Evolutionary conservation across 176 grass and related monocot species (phyloP).

Genomic region (Raddia guianensis): DNA sequence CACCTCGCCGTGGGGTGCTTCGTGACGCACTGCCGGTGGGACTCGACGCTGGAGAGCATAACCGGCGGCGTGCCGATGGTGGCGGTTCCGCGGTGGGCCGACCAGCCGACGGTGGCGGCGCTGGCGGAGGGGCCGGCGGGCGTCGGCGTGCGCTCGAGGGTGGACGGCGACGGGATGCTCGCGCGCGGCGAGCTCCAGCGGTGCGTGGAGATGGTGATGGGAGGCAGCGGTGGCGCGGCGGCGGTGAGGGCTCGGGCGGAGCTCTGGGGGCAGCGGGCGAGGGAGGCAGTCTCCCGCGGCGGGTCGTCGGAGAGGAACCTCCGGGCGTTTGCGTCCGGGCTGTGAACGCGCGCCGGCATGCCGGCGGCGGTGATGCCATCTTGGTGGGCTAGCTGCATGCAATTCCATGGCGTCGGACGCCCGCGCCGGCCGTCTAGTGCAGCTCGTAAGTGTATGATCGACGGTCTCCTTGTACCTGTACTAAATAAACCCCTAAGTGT

Average conservation of each 20-base stretch:
- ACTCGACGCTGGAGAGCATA: conserved; percentile 63
- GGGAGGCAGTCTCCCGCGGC: neutral
- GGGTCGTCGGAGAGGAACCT: conserved; percentile 48
- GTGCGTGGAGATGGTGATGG: conserved; percentile 53
- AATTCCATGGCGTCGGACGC: too few relatives aligned
- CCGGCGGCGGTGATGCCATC: neutral
- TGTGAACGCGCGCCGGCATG: neutral
- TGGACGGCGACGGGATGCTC: conserved; percentile 29
- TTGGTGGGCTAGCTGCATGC: neutral
- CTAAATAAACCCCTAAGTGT: too few relatives aligned
- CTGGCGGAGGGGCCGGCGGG: neutral
- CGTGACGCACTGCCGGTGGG: conserved; percentile 69
- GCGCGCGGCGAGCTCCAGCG: conserved; percentile 42
- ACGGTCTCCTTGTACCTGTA: too few relatives aligned
- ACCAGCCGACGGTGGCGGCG: neutral
- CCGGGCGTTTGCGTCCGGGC: conserved; percentile 35
- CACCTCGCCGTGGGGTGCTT: conserved; percentile 49
- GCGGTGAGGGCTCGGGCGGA: conserved; percentile 15
- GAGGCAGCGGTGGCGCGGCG: conserved; percentile 5
- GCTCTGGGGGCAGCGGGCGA: neutral
- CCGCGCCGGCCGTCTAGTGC: too few relatives aligned
- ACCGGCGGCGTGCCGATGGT: conserved; percentile 51
- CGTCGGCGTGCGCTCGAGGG: conserved; percentile 35
- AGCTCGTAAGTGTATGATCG: too few relatives aligned
- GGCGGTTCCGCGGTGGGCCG: conserved; percentile 21